These are phyloP conservation scores for Borovskyia barvae DNA, from an alignment of 208 protist species.

Conservation along the genomic window DNA sequence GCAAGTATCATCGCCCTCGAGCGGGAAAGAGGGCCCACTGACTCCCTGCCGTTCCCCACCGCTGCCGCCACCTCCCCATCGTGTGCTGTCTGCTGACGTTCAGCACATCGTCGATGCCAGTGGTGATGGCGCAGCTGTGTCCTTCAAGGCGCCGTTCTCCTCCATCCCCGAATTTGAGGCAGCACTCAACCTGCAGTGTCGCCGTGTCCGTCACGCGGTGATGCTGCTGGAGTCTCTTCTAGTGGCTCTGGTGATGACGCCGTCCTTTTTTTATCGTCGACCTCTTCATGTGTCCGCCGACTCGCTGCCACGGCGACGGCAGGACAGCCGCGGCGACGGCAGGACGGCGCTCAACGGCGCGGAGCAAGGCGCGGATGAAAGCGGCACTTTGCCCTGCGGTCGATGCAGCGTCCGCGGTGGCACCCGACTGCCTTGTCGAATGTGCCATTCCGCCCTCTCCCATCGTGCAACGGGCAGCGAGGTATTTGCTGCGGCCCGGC, in stretches of 20 bases:
- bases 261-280: conserved; percentile 15
- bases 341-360: neutral
- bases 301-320: conserved; percentile 12
- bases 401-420: neutral
- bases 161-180: conserved; percentile 16
- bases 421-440: neutral
- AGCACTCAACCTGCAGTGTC: conserved; percentile 22
- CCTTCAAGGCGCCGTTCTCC: neutral
- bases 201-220: conserved; percentile 28
- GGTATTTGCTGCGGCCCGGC: neutral
- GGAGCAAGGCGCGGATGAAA: neutral
- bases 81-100: no score
- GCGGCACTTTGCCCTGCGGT: neutral
- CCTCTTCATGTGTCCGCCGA: neutral
- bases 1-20: no score
- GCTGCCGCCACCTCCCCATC: no score
- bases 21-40: no score
- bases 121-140: no score
- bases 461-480: conserved; percentile 1
- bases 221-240: conserved; percentile 38
- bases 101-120: no score
- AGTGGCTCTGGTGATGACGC: conserved; percentile 21
- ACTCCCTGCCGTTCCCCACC: no score
- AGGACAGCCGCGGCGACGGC: conserved; percentile 8
- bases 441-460: neutral